Evolutionary conservation across 2,329 filamentous ascomycete species (phyloP).

Genomic region (Phaeophleospora eucalypticola): DNA sequence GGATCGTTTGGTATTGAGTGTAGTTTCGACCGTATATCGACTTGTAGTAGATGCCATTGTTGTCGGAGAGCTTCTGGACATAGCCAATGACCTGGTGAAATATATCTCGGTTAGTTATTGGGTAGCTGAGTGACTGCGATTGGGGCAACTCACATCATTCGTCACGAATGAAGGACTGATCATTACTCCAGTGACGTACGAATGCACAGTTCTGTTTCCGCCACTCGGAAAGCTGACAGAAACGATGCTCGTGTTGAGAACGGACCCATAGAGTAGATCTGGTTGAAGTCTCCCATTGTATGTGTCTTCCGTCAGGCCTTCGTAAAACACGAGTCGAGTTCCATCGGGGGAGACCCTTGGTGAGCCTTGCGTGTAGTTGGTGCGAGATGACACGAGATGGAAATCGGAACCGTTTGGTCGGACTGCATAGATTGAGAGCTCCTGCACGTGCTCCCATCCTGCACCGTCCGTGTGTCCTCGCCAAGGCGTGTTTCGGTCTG

Average conservation of each 20-base stretch:
- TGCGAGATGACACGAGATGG: slow-evolving; percentile 5
- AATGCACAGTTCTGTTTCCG: not conserved
- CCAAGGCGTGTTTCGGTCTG: slow-evolving; percentile 38
- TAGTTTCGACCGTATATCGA: slow-evolving; percentile 1
- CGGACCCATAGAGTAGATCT: not conserved
- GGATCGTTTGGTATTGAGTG: slow-evolving; percentile 4
- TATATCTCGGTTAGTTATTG: too few species aligned
- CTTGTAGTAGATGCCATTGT: slow-evolving; percentile 1
- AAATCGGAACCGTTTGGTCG: slow-evolving; percentile 15
- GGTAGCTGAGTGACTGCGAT: too few species aligned
- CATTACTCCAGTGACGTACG: not conserved
- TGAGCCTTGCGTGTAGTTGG: slow-evolving; percentile 7
- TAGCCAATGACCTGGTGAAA: slow-evolving; percentile 3
- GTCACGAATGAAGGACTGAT: slow-evolving; percentile 4
- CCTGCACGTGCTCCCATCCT: slow-evolving; percentile 14
- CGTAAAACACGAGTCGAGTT: slow-evolving; percentile 4
- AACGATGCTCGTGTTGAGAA: slow-evolving; percentile 2
- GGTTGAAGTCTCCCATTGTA: too few species aligned
- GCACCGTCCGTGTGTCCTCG: slow-evolving; percentile 44
- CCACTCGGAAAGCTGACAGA: not conserved
- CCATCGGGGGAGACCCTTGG: slow-evolving; percentile 13
- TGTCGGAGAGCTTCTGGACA: slow-evolving; percentile 1
- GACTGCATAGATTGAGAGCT: slow-evolving; percentile 13
- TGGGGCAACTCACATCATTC: slow-evolving; percentile 1
- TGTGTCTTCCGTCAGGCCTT: slow-evolving; percentile 9